Evolutionary conservation across 78 protist species (phyloP).

Genomic region (Dictyostelium firmibasis): DNA sequence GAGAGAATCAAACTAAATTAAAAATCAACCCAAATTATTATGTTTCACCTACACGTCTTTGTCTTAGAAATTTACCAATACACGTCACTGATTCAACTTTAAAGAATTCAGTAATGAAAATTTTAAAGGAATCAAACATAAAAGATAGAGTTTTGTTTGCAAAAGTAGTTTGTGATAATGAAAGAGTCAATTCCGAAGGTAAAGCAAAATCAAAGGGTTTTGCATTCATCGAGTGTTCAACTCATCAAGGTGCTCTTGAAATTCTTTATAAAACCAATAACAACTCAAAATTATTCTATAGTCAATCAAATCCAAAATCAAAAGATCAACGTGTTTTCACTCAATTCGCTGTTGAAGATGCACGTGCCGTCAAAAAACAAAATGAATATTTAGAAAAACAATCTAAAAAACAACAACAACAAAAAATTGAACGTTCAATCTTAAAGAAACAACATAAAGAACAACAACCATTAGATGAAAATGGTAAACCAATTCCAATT

Average conservation of each 20-base stretch:
- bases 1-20: constrained; percentile 29
- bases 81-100: not conserved
- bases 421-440: not conserved
- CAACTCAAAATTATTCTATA: not conserved
- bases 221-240: constrained; percentile 35
- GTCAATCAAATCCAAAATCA: not conserved
- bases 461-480: not conserved
- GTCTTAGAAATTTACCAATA: constrained; percentile 54
- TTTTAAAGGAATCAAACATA: not conserved
- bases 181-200: constrained; percentile 15
- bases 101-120: not conserved
- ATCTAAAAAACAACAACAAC: not conserved
- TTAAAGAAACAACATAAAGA: not conserved
- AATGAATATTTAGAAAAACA: not conserved
- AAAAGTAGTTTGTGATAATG: constrained; percentile 40
- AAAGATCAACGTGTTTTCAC: constrained; percentile 28
- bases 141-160: not conserved
- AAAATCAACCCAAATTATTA: constrained; percentile 70
- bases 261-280: constrained; percentile 24
- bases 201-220: constrained; percentile 52
- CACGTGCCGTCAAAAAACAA: constrained; percentile 60
- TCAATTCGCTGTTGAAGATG: constrained; percentile 71
- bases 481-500: not conserved
- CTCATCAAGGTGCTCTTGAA: constrained; percentile 40
- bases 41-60: constrained; percentile 62